Evolutionary conservation across 2,329 filamentous ascomycete species (phyloP).

Genomic region (Curvularia sp.): DNA sequence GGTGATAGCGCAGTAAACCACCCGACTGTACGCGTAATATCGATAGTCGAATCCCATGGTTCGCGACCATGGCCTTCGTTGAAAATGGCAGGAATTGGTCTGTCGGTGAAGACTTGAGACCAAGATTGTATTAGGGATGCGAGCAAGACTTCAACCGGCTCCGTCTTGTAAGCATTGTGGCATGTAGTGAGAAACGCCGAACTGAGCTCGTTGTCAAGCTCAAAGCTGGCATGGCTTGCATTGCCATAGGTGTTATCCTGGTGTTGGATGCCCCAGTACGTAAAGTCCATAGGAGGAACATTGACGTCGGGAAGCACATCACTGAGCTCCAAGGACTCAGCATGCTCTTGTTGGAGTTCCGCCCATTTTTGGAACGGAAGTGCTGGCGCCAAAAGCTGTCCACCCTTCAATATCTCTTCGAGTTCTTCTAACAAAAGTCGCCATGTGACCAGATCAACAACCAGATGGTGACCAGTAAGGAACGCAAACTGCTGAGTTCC

Average conservation of each 20-base stretch:
- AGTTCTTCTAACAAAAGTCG: conserved; percentile 56
- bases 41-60: conserved; percentile 54
- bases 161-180: conserved; percentile 59
- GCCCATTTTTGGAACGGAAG: conserved; percentile 52
- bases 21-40: conserved; percentile 65
- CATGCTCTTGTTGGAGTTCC: conserved; percentile 47
- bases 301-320: conserved; percentile 40
- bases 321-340: conserved; percentile 28
- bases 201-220: conserved; percentile 37
- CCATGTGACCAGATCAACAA: conserved; percentile 59
- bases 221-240: conserved; percentile 43
- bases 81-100: conserved; percentile 60
- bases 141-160: conserved; percentile 64
- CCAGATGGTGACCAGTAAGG: conserved; percentile 48
- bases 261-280: conserved; percentile 51
- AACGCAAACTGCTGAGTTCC: conserved; percentile 42
- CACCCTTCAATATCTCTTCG: conserved; percentile 48
- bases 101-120: conserved; percentile 61
- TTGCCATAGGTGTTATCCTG: conserved; percentile 51
- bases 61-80: conserved; percentile 50
- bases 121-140: conserved; percentile 65
- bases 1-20: conserved; percentile 66
- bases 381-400: conserved; percentile 42
- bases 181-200: conserved; percentile 39
- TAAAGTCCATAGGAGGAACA: conserved; percentile 44